Percentiles rank a stretch among this genome's conserved stretches.
Evolutionary conservation across 2,329 filamentous ascomycete genomes (phyloP).

Genomic region (Harringtonia aguacate): DNA sequence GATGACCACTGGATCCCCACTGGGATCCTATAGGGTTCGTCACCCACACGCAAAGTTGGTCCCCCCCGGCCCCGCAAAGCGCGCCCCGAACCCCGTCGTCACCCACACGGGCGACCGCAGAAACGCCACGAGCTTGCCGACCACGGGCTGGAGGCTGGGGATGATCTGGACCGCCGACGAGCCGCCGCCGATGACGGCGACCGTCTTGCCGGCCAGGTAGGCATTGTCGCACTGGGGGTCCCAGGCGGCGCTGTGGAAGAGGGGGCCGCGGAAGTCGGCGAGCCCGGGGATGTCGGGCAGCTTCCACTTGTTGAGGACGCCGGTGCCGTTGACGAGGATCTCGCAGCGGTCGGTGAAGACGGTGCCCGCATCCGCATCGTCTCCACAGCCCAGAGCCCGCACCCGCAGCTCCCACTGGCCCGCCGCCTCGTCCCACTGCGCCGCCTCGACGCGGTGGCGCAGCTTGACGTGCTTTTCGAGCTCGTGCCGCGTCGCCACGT

Average conservation of each 20-base stretch:
- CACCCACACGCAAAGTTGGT: slow-evolving; percentile 27
- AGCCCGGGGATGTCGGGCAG: slow-evolving; percentile 21
- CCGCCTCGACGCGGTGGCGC: slow-evolving; percentile 23
- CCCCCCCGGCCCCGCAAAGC: slow-evolving; percentile 13
- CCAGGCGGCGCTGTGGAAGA: slow-evolving; percentile 20
- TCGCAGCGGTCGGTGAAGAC: slow-evolving; percentile 10
- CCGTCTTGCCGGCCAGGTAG: slow-evolving; percentile 14
- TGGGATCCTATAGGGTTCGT: too few relatives aligned
- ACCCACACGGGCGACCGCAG: slow-evolving; percentile 38
- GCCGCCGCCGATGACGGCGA: slow-evolving; percentile 21
- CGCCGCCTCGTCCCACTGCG: slow-evolving; percentile 31
- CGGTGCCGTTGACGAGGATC: slow-evolving; percentile 10
- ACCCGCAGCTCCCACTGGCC: slow-evolving; percentile 24
- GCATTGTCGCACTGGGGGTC: slow-evolving; percentile 11
- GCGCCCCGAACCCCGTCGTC: slow-evolving; percentile 46
- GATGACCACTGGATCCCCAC: too few relatives aligned
- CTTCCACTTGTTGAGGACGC: slow-evolving; percentile 13
- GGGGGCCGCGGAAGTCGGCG: slow-evolving; percentile 16
- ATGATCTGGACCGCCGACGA: slow-evolving; percentile 20
- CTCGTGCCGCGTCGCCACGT: slow-evolving; percentile 18
- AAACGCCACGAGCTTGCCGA: slow-evolving; percentile 4
- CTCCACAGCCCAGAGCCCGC: slow-evolving; percentile 13
- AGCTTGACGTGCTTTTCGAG: slow-evolving; percentile 31
- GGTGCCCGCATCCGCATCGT: too few relatives aligned
- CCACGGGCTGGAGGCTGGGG: slow-evolving; percentile 11